Base-by-base conservation (phyloP, 2,329 filamentous ascomycete species). In the Leptographium radiaticola region DNA sequence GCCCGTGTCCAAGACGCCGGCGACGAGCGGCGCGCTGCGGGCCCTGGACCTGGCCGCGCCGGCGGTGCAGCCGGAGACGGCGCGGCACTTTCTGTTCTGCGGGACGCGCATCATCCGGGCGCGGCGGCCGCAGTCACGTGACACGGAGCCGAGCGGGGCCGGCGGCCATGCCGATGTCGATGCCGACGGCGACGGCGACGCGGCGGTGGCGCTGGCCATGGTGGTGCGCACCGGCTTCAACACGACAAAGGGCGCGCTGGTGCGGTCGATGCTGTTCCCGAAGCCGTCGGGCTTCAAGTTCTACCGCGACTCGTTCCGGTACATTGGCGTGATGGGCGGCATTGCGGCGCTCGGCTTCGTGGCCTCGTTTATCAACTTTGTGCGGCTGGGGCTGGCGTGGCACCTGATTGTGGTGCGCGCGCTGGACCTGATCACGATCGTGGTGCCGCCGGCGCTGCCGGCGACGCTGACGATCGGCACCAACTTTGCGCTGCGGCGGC, bases 251-350 rank as follows among this genome's bases (percentile, higher is more conserved):
- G 93, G 93, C 30, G 88, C 93, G 11, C 73, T 98, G 18, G 89
- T 98, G 56, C 86, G 93, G 30, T 97, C 93, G 0, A 98, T 98
- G 91, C 78, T 98, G 40, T 98, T 98, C 65, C 94, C 93, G 0
- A 98, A 98, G 64, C 93, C 93, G 1, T 95, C 91, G 0, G 91
- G 91, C 0, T 98, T 98, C 79, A 97, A 94, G 63, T 98, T 98
- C 66, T 98, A 98, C 67, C 82, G 89, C 44, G 93, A 98, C 67
- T 96, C 91, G 0, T 98, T 98, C 70, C 83, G 90, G 25, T 98
- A 98, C 66, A 97, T 98, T 56, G 89, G 87, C 5, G 93, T 98
- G 56, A 98, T 98, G 93, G 91, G 80, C 7, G 71, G 83, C 44
- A 84, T 98, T 61, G 94, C 93, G 25, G 71, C 83, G 49, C 67